Evolutionary conservation across 2,329 filamentous ascomycete genomes (phyloP), one percentile per base, ranked within the genome.

Genomic region (Leptodontidium sp.): DNA sequence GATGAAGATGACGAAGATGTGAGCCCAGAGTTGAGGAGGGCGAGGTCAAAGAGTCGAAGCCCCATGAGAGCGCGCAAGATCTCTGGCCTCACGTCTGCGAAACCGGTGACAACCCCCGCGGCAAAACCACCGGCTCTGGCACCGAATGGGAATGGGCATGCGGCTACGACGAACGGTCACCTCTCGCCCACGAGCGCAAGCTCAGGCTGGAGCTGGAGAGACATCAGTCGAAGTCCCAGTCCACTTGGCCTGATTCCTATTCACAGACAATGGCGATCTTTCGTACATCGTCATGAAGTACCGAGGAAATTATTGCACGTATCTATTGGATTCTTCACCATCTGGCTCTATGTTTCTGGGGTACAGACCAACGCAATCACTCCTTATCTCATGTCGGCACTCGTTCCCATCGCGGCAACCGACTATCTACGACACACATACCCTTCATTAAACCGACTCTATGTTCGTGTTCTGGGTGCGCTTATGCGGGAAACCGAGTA

Each of bases 401-500:
- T 99, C 52, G 84, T 98, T 50, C 96, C 96, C 43, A 96, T 98
- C 78, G 90, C 93, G 38, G 87, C 89, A 4, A 88, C 90, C 45
- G 96, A 99, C 80, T 85, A 94, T 75, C 82, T 97, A 59, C 92
- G 96, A 64, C 94, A 98, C 81, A 88, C 89, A 74, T 96, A 90
- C 75, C 88, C 91, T 69, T 86, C 89, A 1, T 87, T 99, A 77
- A 99, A 99, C 80, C 87, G 90, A 47, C 79, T 97, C 67, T 99
- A 98, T 80, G 95, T 98, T 75, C 89, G 87, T 67, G 86, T 88
- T 47, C 82, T 98, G 15, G 96, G 96, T 58, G 93, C 94, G 0
- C 85, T 99, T 75, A 99, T 99, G 96, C 92, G 96, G 65, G 96
- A 99, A 83, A 96, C 92, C 72, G 96, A 99, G 82, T 97, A 95